A percentile compares a stretch with the other conserved stretches of the same genome.
phyloP scores from a whole-genome alignment of 2,329 filamentous ascomycete genomes.

The Lachnellula subtilissima region DNA sequence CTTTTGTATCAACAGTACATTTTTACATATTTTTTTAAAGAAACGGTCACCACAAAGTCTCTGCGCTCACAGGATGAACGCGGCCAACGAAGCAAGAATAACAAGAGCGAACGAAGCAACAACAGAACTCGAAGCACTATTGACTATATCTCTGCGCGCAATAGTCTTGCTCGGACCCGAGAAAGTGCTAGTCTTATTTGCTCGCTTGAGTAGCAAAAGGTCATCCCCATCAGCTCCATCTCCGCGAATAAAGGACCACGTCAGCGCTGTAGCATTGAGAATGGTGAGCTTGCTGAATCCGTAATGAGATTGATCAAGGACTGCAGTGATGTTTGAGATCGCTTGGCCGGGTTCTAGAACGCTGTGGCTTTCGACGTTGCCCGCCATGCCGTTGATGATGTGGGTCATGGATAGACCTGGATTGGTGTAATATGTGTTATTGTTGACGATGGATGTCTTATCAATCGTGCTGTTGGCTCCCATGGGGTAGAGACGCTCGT shows the following conservation, averaged over 20 bases:
- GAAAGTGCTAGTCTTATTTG: no score
- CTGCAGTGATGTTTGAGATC: slow-evolving; percentile 38
- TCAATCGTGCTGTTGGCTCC: slow-evolving; percentile 45
- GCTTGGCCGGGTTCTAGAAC: slow-evolving; percentile 33
- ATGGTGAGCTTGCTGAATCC: slow-evolving; percentile 45
- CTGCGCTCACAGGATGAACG: no score
- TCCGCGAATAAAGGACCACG: slow-evolving; percentile 44
- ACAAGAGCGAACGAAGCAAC: no score
- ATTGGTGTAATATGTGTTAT: slow-evolving; percentile 45
- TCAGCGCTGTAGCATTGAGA: slow-evolving; percentile 36
- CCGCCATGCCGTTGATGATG: slow-evolving; percentile 49
- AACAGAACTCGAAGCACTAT: no score
- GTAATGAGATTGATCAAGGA: slow-evolving; percentile 42
- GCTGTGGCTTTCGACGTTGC: slow-evolving; percentile 47
- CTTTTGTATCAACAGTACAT: no score
- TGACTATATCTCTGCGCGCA: no score
- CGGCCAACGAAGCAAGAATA: no score
- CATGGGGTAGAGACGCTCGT: slow-evolving; percentile 48
- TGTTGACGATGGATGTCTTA: slow-evolving; percentile 50
- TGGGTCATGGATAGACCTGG: slow-evolving; percentile 45
- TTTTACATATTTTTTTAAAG: no score
- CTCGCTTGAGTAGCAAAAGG: slow-evolving; percentile 33
- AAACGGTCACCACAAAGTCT: no score
- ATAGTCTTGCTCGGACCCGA: no score
- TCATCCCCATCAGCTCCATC: slow-evolving; percentile 37